A percentile compares a stretch with the other conserved stretches of the same genome.
Conservation (phyloP, 768 basidiomycete genomes). For the Chalciporus pseudorubinellus region DNA sequence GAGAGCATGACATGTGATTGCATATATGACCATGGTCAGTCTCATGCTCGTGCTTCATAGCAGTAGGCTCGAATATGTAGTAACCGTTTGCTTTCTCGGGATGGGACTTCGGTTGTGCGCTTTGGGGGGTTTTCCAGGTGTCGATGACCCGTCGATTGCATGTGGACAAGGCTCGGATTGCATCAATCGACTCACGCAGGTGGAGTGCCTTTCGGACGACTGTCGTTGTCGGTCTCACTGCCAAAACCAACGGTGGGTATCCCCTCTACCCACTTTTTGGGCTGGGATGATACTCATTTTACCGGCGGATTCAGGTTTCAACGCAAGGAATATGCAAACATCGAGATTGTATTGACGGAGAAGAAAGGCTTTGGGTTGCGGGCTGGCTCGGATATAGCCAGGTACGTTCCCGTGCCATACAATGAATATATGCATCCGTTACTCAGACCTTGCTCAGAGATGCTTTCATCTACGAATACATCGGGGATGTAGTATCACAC, state of each 20-base stretch:
- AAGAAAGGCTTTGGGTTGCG: slow-evolving; percentile 95
- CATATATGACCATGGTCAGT: slow-evolving; percentile 77
- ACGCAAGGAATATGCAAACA: slow-evolving; percentile 75
- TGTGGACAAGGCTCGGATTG: slow-evolving; percentile 91
- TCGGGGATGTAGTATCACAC: slow-evolving; percentile 93
- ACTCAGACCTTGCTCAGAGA: slow-evolving; percentile 52
- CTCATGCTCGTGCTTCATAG: slow-evolving; percentile 10
- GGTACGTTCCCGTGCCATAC: slow-evolving; percentile 45
- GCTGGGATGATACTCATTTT: background rate
- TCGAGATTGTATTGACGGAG: slow-evolving; percentile 90
- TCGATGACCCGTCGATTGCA: slow-evolving; percentile 59
- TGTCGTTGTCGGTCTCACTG: slow-evolving; percentile 82
- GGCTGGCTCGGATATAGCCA: slow-evolving; percentile 62
- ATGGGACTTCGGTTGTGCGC: slow-evolving; percentile 16
- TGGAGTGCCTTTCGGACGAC: slow-evolving; percentile 90
- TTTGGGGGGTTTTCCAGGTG: slow-evolving; percentile 41
- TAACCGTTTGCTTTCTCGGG: slow-evolving; percentile 20
- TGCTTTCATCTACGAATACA: slow-evolving; percentile 93
- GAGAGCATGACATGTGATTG: slow-evolving; percentile 98
- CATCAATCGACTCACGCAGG: slow-evolving; percentile 95
- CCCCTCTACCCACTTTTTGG: background rate
- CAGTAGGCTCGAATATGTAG: slow-evolving; percentile 31
- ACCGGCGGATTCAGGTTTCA: slow-evolving; percentile 64
- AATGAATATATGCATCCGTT: background rate
- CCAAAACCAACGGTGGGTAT: slow-evolving; percentile 83